Evolutionary conservation across 1,284 basidiomycete genomes (phyloP), one percentile per base, ranked within the genome.

Genomic region (Pyrrhoderma noxium): DNA sequence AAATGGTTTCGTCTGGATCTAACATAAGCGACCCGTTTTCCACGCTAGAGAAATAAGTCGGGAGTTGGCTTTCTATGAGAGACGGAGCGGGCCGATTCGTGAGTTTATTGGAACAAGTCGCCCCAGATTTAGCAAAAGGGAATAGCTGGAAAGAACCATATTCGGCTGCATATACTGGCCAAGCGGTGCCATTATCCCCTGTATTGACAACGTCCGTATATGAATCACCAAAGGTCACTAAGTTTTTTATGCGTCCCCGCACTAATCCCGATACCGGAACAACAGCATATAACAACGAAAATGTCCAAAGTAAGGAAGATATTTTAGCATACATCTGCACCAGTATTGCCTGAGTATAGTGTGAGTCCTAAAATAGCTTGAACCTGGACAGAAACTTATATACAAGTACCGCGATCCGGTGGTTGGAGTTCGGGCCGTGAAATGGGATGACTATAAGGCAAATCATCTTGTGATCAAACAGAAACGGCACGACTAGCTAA

Each of bases 221-320:
- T 34, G 71, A 73, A 57, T 75, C 73, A 2, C 73, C 73, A 47
- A 73, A 74, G 1, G 70, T 71, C 44, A 70, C 71, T 13, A 72
- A 61, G 45, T 65, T 71, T 51, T 67, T 71, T 55, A 74, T 70
- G 5, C 21, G 38, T 8, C 14, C 7, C 21, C 16, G 38, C 8
- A 22, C n/a, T 5, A 22, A 14, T 18, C 14, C 38, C 8, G 7
- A 5, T 16, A 5, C 14, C 14, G 8, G 38, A 5, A 8, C 8
- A 14, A n/a, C 4, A 5, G 38, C n/a, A 16, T 18, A 22, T n/a
- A 22, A 5, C 5, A 14, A 16, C n/a, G 38, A 40, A 40, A 5
- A 16, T 22, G n/a, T 5, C 38, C n/a, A 40, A n/a, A 40, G 4
- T 16, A 40, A 22, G 21, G n/a, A 40, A 7, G n/a, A 40, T 22